Evolutionary conservation across 140 eudicot species (phyloP).

Genomic region (Ambrosia hybrid): DNA sequence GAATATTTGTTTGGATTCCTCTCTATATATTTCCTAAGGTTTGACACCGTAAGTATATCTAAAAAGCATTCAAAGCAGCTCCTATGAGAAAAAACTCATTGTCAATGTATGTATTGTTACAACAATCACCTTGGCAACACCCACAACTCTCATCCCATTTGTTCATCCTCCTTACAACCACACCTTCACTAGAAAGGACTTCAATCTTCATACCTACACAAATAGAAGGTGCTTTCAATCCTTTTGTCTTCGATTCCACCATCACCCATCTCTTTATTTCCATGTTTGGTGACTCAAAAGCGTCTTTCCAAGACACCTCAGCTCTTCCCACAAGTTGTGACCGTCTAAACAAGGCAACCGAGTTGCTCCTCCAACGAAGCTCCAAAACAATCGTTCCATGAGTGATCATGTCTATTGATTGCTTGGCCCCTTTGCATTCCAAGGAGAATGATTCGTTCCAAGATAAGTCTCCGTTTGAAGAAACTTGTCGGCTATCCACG

Average conservation of each 20-base stretch:
- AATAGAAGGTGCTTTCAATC: constrained; percentile 46
- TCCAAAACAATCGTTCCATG: constrained; percentile 50
- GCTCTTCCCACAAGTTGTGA: constrained; percentile 57
- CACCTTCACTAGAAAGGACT: constrained; percentile 14
- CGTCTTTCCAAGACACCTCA: constrained; percentile 55
- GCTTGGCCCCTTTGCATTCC: constrained; percentile 40
- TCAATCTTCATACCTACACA: constrained; percentile 40
- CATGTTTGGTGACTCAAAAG: constrained; percentile 46
- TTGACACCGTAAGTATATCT: not conserved
- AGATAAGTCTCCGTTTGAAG: constrained; percentile 31
- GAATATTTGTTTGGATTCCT: not conserved
- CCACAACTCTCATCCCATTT: constrained; percentile 37
- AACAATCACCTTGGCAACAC: constrained; percentile 31
- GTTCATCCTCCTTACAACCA: constrained; percentile 12
- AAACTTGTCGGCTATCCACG: constrained; percentile 48
- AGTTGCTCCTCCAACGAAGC: constrained; percentile 42
- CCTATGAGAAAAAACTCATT: constrained; percentile 36
- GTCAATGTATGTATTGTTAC: constrained; percentile 18
- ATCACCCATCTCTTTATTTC: constrained; percentile 50
- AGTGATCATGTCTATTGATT: constrained; percentile 41
- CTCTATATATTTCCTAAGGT: not conserved
- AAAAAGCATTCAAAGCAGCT: constrained; percentile 45
- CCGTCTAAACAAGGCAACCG: constrained; percentile 37
- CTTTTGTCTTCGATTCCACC: constrained; percentile 39
- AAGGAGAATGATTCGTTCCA: constrained; percentile 59